A percentile compares a stretch with the other conserved stretches of the same genome.
phyloP scores from a whole-genome alignment of 192 early-diverging fungal species.

The Phycomyces blakesleeanus region DNA sequence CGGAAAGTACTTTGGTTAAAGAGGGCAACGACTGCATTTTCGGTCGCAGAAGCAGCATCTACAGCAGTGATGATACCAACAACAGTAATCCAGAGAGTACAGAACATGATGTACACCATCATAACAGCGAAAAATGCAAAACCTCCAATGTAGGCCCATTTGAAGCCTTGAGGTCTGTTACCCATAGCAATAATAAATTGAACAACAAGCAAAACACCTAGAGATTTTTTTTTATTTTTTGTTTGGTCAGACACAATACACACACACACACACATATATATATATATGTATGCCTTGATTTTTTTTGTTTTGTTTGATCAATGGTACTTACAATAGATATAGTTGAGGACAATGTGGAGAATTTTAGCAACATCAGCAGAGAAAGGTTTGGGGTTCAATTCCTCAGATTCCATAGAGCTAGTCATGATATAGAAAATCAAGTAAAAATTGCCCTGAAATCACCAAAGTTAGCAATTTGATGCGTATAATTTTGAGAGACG shows the following conservation, averaged over 20 bases:
- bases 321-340: conserved; percentile 29
- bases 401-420: conserved; percentile 28
- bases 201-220: conserved; percentile 65
- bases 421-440: conserved; percentile 52
- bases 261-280: too few species aligned
- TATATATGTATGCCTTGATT: too few species aligned
- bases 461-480: too few species aligned
- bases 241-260: too few species aligned
- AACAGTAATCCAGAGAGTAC: conserved; percentile 62
- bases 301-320: too few species aligned
- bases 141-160: conserved; percentile 66
- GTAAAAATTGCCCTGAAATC: conserved; percentile 61
- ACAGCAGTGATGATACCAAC: conserved; percentile 53
- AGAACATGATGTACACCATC: conserved; percentile 84
- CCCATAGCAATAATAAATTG: conserved; percentile 88
- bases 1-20: conserved; percentile 54
- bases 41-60: neutral
- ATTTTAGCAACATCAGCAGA: conserved; percentile 34
- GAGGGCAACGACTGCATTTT: neutral
- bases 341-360: conserved; percentile 40
- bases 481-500: too few species aligned
- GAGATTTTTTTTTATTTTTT: neutral
- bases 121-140: conserved; percentile 83
- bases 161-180: conserved; percentile 88
- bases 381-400: conserved; percentile 26